These are phyloP conservation scores for Choricystis sp. DNA, from an alignment of 139 green algal species.

Conservation along the genomic window DNA sequence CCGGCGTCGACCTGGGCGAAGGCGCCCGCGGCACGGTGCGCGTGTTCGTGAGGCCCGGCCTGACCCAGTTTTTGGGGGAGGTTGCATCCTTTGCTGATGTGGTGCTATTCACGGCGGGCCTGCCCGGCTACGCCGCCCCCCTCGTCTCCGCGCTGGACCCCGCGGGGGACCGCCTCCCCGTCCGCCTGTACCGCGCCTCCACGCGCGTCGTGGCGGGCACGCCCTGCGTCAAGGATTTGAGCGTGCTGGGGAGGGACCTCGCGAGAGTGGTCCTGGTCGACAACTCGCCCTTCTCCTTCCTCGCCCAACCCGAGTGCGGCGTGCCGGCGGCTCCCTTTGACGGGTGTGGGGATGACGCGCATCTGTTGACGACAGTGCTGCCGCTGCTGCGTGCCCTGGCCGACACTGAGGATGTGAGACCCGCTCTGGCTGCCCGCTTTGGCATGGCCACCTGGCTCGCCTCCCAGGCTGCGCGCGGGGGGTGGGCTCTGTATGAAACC, in stretches of 20 bases:
- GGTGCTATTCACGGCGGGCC: slow-evolving; percentile 43
- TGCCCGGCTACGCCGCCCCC: slow-evolving; percentile 27
- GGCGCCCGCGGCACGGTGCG: slow-evolving; percentile 5
- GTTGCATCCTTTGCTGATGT: slow-evolving; percentile 23
- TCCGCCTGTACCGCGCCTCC: slow-evolving; percentile 15
- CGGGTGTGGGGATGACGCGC: background rate
- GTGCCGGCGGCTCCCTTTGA: slow-evolving; percentile 32
- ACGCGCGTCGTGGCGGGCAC: slow-evolving; percentile 4
- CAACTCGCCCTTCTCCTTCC: slow-evolving; percentile 40
- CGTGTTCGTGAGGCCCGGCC: slow-evolving; percentile 26
- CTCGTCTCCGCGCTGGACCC: slow-evolving; percentile 26
- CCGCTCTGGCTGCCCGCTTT: slow-evolving; percentile 18
- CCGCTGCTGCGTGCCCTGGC: slow-evolving; percentile 36
- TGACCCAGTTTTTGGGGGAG: slow-evolving; percentile 29
- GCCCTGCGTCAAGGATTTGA: slow-evolving; percentile 42
- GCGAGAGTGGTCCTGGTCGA: slow-evolving; percentile 44
- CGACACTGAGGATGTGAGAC: slow-evolving; percentile 26
- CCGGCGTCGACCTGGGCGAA: background rate
- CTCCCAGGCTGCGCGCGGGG: no score
- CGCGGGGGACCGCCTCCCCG: slow-evolving; percentile 6
- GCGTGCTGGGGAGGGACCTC: slow-evolving; percentile 27
- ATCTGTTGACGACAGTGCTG: slow-evolving; percentile 32
- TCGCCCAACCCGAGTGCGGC: slow-evolving; percentile 45
- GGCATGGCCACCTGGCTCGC: slow-evolving; percentile 23
- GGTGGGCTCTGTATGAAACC: background rate